Evolutionary conservation across 2,329 filamentous ascomycete species (phyloP).

Genomic region (Blastomyces percursus): DNA sequence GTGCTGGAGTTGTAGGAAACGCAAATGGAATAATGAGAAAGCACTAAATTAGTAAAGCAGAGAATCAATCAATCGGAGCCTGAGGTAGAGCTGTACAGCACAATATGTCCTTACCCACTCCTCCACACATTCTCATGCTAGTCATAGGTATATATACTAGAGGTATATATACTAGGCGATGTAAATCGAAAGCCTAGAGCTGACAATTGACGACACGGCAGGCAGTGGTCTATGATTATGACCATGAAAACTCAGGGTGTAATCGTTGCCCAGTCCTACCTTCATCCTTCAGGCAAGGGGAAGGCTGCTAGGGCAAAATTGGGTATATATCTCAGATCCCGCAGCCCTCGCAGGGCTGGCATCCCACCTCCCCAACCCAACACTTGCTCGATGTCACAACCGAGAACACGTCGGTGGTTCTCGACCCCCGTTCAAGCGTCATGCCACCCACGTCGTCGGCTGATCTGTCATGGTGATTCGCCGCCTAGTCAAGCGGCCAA

Average conservation of each 20-base stretch:
- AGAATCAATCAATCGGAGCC: background rate
- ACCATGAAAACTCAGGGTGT: background rate
- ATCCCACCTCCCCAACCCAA: background rate
- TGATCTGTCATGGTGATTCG: slow-evolving; percentile 10
- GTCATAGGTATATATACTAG: background rate
- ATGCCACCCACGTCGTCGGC: slow-evolving; percentile 5
- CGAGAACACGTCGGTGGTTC: slow-evolving; percentile 6
- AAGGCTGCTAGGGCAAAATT: background rate
- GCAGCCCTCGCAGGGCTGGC: background rate
- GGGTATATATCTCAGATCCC: background rate
- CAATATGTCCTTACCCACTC: background rate
- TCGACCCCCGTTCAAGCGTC: background rate
- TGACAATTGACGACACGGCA: background rate
- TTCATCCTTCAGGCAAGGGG: background rate
- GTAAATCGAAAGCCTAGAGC: background rate
- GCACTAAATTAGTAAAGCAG: background rate
- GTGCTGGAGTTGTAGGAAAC: background rate
- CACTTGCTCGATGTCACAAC: slow-evolving; percentile 6
- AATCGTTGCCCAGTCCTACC: background rate
- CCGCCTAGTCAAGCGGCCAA: background rate
- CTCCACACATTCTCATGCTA: background rate
- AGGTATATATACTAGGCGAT: background rate
- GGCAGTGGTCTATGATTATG: background rate
- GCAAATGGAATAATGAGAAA: background rate
- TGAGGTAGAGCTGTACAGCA: background rate